Evolutionary conservation across 2,329 filamentous ascomycete species (phyloP).

Genomic region (Paraconiothyrium brasiliense): DNA sequence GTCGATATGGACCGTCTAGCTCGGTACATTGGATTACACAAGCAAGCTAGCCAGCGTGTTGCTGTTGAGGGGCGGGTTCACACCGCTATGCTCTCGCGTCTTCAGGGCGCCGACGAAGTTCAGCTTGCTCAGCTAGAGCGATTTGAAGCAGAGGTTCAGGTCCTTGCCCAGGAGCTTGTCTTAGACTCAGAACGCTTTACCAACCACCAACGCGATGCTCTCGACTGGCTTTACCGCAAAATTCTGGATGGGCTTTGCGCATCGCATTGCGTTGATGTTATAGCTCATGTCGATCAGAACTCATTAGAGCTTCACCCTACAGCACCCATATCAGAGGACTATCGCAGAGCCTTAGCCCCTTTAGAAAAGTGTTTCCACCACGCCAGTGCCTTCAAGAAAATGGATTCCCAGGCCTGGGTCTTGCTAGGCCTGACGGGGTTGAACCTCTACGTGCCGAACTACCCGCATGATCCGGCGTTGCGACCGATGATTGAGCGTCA

Average conservation of each 20-base stretch:
- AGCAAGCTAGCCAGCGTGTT: constrained; percentile 30
- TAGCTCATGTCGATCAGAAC: constrained; percentile 11
- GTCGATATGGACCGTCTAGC: constrained; percentile 30
- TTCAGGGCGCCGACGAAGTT: constrained; percentile 47
- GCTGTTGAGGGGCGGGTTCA: constrained; percentile 43
- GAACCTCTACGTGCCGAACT: constrained; percentile 84
- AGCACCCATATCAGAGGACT: constrained; percentile 28
- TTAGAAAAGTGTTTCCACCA: constrained; percentile 24
- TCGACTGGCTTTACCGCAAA: constrained; percentile 39
- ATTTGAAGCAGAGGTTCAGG: constrained; percentile 52
- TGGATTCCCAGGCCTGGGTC: constrained; percentile 70
- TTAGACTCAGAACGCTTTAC: constrained; percentile 47
- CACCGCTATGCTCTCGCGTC: constrained; percentile 36
- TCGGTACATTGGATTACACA: constrained; percentile 37
- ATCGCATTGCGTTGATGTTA: constrained; percentile 32
- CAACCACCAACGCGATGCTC: constrained; percentile 36
- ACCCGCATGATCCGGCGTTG: constrained; percentile 81
- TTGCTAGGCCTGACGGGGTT: constrained; percentile 78
- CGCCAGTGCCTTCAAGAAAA: not conserved
- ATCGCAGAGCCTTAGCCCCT: constrained; percentile 46
- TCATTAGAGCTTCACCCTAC: constrained; percentile 23
- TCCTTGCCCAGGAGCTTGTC: constrained; percentile 49
- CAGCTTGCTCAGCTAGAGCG: constrained; percentile 52
- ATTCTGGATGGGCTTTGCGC: constrained; percentile 32
- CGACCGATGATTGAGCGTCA: constrained; percentile 69